Evolutionary conservation across 345 rosid genomes (phyloP), one percentile per base, ranked within the genome.

Genomic region (Rhodamnia rubescens): DNA sequence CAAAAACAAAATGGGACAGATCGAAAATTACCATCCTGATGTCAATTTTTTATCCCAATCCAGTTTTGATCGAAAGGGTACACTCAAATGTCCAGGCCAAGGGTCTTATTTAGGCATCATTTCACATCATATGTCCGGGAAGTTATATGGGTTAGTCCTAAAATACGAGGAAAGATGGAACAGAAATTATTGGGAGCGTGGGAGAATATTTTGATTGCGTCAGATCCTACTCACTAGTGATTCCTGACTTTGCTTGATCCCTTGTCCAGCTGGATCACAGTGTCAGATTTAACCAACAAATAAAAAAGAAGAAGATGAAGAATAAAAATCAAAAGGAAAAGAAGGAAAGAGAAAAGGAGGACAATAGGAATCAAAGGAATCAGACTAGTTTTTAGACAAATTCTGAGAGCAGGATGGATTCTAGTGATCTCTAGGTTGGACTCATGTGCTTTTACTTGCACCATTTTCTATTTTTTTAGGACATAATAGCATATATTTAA

Each of bases 211-310:
- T 88, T 81, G 83, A 83, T 88, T 75, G 89, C 44, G 89, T 89
- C 91, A 85, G 90, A 89, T 89, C 90, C 92, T 87, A 85, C 90
- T 92, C 87, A 86, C 84, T 84, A 80, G 89, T 91, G 93, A 84
- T 53, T 89, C 87, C 87, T 85, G 90, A 90, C 85, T 53, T 57
- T 57, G 86, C 85, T 53, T 16, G 75, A 32, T 64, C 44, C 22
- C 44, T 64, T 42, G 42, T 64, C 75, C 42, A 64, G 75, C 57
- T 53, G 40, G 56, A 47, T 59, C 74, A 24, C 51, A 36, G 47
- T 81, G 24, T 47, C 47, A 58, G 58, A 84, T 53, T 27, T 52
- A 47, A 27, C 42, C 40, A 36, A 42, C 5, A 3, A 84, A n/a
- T n/a, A 24, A 64, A 84, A 44, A 44, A 7, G 47, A 44, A 44